phyloP scores from a whole-genome alignment of 306 rosid genomes.

The Cyclanthera cordifolia region DNA sequence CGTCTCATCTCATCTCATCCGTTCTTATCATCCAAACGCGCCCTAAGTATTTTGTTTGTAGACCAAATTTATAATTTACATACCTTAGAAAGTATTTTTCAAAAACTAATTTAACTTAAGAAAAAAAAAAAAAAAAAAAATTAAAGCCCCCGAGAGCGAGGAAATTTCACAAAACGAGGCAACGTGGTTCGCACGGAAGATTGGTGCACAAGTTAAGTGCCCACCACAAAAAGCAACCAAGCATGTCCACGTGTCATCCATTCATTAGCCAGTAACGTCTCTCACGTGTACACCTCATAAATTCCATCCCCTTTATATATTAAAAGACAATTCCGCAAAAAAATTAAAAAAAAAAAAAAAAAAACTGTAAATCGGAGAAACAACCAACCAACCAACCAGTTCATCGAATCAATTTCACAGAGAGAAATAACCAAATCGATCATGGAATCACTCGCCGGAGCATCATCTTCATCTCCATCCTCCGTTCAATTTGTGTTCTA shows the following conservation, averaged over 20 bases:
- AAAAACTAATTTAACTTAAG: too few species aligned
- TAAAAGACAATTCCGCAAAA: not conserved
- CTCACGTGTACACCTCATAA: not conserved
- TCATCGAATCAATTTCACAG: not conserved
- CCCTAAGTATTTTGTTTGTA: too few species aligned
- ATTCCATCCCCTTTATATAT: not conserved
- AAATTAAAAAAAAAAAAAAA: not conserved
- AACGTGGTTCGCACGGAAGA: slow-evolving; percentile 10
- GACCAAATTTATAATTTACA: too few species aligned
- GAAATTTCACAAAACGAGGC: not conserved
- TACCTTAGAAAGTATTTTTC: too few species aligned
- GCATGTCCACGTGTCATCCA: not conserved
- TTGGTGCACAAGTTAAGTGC: not conserved
- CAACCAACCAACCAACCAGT: not conserved
- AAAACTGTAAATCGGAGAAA: not conserved
- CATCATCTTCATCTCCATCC: not conserved
- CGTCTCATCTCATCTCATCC: too few species aligned
- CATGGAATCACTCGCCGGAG: slow-evolving; percentile 1
- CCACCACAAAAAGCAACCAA: not conserved
- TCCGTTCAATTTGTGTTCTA: not conserved
- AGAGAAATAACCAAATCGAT: not conserved
- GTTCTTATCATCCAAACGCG: too few species aligned
- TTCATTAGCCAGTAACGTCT: not conserved
- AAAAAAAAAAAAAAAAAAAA: too few species aligned
- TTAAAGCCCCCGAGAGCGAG: not conserved